Evolutionary conservation across 805 yeast species (phyloP).

Genomic region (Yarrowia keelungensis): DNA sequence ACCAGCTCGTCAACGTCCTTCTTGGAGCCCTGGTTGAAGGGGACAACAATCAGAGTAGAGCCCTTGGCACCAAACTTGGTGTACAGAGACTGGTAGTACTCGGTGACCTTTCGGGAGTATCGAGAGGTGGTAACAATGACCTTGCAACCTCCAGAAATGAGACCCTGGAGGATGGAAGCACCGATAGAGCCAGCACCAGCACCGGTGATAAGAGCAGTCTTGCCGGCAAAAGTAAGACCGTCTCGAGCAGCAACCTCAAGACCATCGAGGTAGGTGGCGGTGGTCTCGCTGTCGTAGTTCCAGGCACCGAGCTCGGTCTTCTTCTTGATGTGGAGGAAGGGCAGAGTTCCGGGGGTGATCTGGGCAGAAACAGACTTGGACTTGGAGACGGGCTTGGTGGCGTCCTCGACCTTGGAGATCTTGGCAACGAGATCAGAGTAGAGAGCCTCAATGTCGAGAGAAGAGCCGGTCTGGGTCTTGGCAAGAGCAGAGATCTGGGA

Average conservation of each 20-base stretch:
- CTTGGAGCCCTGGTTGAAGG: constrained; percentile 97
- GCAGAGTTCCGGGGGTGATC: constrained; percentile 63
- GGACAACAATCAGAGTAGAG: constrained; percentile 91
- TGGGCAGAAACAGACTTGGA: constrained; percentile 42
- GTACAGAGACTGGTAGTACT: constrained; percentile 92
- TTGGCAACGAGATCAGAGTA: constrained; percentile 49
- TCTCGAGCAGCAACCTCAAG: constrained; percentile 93
- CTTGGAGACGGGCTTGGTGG: constrained; percentile 56
- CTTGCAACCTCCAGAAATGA: constrained; percentile 96
- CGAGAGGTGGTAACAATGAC: constrained; percentile 96
- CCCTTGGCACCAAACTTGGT: constrained; percentile 93
- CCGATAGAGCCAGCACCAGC: constrained; percentile 99
- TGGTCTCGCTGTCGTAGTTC: constrained; percentile 80
- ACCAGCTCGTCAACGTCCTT: constrained; percentile 89
- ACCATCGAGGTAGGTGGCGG: constrained; percentile 83
- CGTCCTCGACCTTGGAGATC: constrained; percentile 57
- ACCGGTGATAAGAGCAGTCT: constrained; percentile 92
- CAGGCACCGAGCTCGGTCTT: constrained; percentile 71
- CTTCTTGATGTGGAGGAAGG: constrained; percentile 91
- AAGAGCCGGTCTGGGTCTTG: constrained; percentile 58
- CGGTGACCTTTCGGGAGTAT: constrained; percentile 92
- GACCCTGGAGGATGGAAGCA: constrained; percentile 94
- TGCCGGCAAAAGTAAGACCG: constrained; percentile 88
- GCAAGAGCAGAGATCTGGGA: constrained; percentile 74
- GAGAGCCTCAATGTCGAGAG: constrained; percentile 54